phyloP scores from a whole-genome alignment of 2,329 filamentous ascomycete genomes.

The Diaporthe batatas region DNA sequence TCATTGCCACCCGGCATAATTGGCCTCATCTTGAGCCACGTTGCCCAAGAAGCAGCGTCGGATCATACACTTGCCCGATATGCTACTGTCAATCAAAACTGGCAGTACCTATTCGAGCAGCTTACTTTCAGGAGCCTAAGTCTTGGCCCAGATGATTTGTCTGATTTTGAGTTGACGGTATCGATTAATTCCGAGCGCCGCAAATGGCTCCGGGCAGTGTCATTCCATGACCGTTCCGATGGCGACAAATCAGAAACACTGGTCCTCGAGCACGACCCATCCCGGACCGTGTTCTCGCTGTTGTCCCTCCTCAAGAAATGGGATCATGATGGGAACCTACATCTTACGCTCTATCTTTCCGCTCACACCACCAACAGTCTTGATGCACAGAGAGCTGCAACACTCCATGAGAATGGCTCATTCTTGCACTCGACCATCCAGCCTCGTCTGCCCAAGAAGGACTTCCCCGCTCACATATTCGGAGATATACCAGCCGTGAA shows the following conservation, averaged over 20 bases:
- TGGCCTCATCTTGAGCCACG: not conserved
- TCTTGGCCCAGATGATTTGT: not conserved
- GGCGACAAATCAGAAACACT: not conserved
- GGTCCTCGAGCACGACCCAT: not conserved
- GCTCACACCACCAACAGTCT: not conserved
- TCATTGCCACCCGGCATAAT: not conserved
- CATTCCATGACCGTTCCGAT: not conserved
- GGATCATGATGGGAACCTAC: not conserved
- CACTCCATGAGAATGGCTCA: not conserved
- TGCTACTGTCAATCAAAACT: conserved; percentile 2
- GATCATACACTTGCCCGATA: conserved; percentile 1
- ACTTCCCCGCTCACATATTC: not conserved
- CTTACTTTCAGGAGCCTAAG: not conserved
- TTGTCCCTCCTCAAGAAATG: not conserved
- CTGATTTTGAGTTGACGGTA: not conserved
- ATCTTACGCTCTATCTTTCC: not conserved
- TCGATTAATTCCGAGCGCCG: not conserved
- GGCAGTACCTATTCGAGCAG: conserved; percentile 6
- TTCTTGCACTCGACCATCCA: not conserved
- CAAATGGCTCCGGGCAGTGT: not conserved
- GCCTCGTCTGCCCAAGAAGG: too few relatives aligned
- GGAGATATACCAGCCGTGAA: not conserved
- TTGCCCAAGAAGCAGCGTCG: not conserved
- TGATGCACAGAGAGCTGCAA: not conserved
- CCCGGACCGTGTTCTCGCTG: not conserved